Evolutionary conservation across 202 grass and related monocot genomes (phyloP), one percentile per base, ranked within the genome.

Genomic region (Carex arenaria): DNA sequence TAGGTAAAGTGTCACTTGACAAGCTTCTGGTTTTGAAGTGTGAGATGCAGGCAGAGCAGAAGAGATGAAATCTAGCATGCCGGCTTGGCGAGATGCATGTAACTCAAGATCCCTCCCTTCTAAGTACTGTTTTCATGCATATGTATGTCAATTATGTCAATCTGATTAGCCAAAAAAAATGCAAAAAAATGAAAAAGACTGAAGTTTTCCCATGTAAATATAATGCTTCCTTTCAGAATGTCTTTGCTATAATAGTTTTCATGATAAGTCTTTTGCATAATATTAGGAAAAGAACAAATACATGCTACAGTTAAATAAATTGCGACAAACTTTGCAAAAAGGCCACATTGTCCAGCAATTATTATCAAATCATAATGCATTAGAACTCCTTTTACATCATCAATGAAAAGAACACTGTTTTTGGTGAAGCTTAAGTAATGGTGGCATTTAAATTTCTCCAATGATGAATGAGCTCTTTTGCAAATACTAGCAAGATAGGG

Each of bases 41-140:
- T 99, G 96, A 14, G 96, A 99, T 22, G 96, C 96, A 80, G 91
- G 93, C 83, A 99, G 87, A 54, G 93, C 91, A 52, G 96, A 99
- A 4, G 89, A 87, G 66, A 99, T 88, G 70, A 99, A 99, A 82
- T 93, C 96, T 74, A 99, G 91, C 87, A 99, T 89, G 86, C 96
- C 91, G 84, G 94, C 87, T 89, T 93, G 96, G 86, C 96, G 87
- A 82, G 96, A 90, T 85, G 93, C 89, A 89, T 99, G 93, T 69
- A 99, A 78, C 52, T 99, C 93, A 65, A 94, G 88, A 66, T 95
- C 96, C 83, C 91, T 95, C 83, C 93, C 91, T 68, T 99, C 96
- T 79, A 99, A 89, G 87, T 92, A 95, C 96, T 99, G 91, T 88
- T 71, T 83, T 62, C 34, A 77, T 80, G 31, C 45, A 80, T 82